phyloP scores from a whole-genome alignment of 31 red algal species.

The Odonthalia washingtoniensis region DNA sequence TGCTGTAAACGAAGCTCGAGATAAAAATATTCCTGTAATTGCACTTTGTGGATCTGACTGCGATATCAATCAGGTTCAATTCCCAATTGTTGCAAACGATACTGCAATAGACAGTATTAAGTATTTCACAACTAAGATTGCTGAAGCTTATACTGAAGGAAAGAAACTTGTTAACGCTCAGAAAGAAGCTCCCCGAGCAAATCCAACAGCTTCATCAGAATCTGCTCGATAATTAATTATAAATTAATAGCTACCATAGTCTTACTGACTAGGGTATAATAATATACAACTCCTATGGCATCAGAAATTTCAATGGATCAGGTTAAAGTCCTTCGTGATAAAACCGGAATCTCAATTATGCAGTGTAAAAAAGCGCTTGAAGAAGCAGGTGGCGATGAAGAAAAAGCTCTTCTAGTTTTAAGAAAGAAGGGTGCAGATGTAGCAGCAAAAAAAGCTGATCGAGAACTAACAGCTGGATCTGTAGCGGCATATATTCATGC shows the following conservation, averaged over 20 bases:
- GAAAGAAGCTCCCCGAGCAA: too few species aligned
- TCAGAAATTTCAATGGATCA: slow-evolving; percentile 33
- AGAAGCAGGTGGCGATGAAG: slow-evolving; percentile 70
- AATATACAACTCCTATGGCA: too few species aligned
- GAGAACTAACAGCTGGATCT: slow-evolving; percentile 67
- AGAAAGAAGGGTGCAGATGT: slow-evolving; percentile 68
- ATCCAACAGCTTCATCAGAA: too few species aligned
- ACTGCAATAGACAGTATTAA: neutral
- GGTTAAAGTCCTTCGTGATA: slow-evolving; percentile 62
- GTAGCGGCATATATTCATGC: slow-evolving; percentile 51
- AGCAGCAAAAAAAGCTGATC: slow-evolving; percentile 68
- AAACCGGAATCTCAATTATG: slow-evolving; percentile 56
- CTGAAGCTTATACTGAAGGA: neutral
- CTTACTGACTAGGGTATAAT: too few species aligned
- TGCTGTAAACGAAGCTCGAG: slow-evolving; percentile 18
- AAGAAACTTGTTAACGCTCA: too few species aligned
- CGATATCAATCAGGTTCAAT: neutral
- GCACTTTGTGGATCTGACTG: slow-evolving; percentile 10
- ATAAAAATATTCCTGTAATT: slow-evolving; percentile 33
- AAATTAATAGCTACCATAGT: too few species aligned
- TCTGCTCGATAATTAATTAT: too few species aligned
- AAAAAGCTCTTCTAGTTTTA: slow-evolving; percentile 67
- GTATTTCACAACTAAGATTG: neutral
- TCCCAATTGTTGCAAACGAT: slow-evolving; percentile 4
- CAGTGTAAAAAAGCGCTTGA: slow-evolving; percentile 77